Percentiles rank a stretch among this genome's conserved stretches.
Evolutionary conservation across 169 alveolate species (phyloP).

Genomic region (Amoebophrya sp.): DNA sequence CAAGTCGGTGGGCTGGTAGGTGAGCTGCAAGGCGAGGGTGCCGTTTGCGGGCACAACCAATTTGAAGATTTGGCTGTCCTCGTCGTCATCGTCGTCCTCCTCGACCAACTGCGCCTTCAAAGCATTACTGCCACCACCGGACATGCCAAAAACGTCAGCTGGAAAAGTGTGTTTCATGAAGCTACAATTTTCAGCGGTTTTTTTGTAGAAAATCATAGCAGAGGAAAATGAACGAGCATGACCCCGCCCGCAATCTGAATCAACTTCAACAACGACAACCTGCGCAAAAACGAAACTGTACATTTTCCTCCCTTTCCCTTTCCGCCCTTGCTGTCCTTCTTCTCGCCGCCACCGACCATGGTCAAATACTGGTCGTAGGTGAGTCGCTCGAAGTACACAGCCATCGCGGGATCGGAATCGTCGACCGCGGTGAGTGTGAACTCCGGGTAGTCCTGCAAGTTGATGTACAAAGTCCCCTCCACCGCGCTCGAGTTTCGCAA

Average conservation of each 20-base stretch:
- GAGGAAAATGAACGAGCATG: too few relatives aligned
- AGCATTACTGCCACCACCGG: not conserved
- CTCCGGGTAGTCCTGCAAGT: not conserved
- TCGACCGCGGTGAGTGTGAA: not conserved
- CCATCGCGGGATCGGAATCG: not conserved
- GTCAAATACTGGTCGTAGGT: not conserved
- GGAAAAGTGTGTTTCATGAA: too few relatives aligned
- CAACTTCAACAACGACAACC: too few relatives aligned
- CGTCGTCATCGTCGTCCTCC: not conserved
- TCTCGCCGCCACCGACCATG: not conserved
- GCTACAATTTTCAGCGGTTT: too few relatives aligned
- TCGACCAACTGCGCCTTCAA: not conserved
- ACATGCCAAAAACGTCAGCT: not conserved
- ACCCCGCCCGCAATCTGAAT: too few relatives aligned
- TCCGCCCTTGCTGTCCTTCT: not conserved
- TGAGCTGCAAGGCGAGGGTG: not conserved
- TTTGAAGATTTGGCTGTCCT: not conserved
- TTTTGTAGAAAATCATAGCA: too few relatives aligned
- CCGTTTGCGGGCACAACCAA: not conserved
- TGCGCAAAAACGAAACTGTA: too few relatives aligned
- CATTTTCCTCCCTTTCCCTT: not conserved
- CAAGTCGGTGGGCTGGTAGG: not conserved
- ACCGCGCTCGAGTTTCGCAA: not conserved
- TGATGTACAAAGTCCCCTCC: conserved; percentile 1
- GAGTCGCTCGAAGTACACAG: not conserved